These are phyloP conservation scores for Terfezia claveryi DNA, from an alignment of 495 filamentous ascomycete genomes.

Conservation along the genomic window DNA sequence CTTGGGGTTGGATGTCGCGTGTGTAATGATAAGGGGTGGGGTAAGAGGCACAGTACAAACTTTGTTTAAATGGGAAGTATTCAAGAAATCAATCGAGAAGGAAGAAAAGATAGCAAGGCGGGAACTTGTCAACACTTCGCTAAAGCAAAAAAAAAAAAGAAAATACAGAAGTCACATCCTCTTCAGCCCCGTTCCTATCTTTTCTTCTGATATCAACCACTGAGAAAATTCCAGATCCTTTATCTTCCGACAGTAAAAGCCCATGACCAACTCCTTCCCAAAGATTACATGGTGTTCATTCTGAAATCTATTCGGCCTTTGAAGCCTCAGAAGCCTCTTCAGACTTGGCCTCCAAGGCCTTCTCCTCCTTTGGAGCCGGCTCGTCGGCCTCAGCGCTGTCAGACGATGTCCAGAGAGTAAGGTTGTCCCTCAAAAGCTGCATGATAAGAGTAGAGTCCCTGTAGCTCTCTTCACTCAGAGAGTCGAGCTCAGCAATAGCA, in stretches of 20 bases:
- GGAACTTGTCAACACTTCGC: slow-evolving; percentile 5
- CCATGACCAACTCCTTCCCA: slow-evolving; percentile 4
- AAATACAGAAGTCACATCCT: slow-evolving; percentile 5
- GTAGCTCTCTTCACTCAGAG: slow-evolving; percentile 95
- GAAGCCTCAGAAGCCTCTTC: slow-evolving; percentile 16
- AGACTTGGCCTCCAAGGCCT: slow-evolving; percentile 31
- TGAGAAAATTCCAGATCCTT: too few species aligned
- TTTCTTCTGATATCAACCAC: too few species aligned
- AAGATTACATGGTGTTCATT: slow-evolving; percentile 12
- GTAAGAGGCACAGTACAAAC: too few species aligned
- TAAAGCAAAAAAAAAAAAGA: slow-evolving; percentile 13
- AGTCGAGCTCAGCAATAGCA: slow-evolving; percentile 97
- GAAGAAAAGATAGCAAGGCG: not conserved
- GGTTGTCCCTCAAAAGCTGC: slow-evolving; percentile 98
- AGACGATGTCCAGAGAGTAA: slow-evolving; percentile 97
- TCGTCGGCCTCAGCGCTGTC: slow-evolving; percentile 68
- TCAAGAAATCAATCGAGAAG: not conserved
- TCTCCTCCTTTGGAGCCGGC: slow-evolving; percentile 36
- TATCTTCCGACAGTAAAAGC: slow-evolving; percentile 1
- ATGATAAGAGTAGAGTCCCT: slow-evolving; percentile 99
- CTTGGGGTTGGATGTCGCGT: too few species aligned
- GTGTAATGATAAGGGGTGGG: too few species aligned
- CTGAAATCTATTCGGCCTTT: slow-evolving; percentile 13
- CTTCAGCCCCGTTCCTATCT: too few species aligned
- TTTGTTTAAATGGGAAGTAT: too few species aligned